phyloP scores from a whole-genome alignment of 768 basidiomycete genomes.

The Russula sp. region DNA sequence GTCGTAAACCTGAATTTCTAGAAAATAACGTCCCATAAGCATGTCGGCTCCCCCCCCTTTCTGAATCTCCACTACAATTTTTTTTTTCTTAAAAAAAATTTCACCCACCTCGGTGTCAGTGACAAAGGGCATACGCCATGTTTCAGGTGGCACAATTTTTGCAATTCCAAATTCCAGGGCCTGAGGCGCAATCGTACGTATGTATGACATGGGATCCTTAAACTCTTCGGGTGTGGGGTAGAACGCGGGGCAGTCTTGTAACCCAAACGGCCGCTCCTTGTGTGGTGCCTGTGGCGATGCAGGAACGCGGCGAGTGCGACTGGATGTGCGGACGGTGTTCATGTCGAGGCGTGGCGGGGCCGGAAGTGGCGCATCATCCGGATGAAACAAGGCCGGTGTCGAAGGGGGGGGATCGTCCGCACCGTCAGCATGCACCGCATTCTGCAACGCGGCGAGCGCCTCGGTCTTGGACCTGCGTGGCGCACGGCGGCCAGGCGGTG shows the following conservation, averaged over 20 bases:
- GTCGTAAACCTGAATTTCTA: conserved; percentile 95
- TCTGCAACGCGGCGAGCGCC: conserved; percentile 71
- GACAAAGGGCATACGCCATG: conserved; percentile 95
- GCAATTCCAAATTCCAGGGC: conserved; percentile 83
- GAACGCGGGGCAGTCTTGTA: conserved; percentile 85
- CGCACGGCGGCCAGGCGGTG: conserved; percentile 42
- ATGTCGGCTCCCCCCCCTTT: conserved; percentile 23
- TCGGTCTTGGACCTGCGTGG: conserved; percentile 90
- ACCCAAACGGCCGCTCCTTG: conserved; percentile 68
- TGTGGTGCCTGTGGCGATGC: conserved; percentile 26
- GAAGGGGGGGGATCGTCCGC: conserved; percentile 46
- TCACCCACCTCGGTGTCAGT: conserved; percentile 78
- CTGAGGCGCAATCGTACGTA: conserved; percentile 65
- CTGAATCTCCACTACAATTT: conserved; percentile 23
- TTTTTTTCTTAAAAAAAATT: conserved; percentile 17
- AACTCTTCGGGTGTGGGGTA: conserved; percentile 90
- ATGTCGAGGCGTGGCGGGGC: conserved; percentile 60
- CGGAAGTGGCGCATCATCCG: conserved; percentile 44
- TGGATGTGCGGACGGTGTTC: conserved; percentile 60
- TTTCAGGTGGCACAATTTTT: conserved; percentile 89
- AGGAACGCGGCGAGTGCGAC: conserved; percentile 36
- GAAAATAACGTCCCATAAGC: conserved; percentile 16
- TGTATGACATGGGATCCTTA: conserved; percentile 89
- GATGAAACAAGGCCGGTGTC: conserved; percentile 32
- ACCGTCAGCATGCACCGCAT: conserved; percentile 52